phyloP scores from a whole-genome alignment of 352 stramenopile genomes.

The Phytophthora podocarpi region DNA sequence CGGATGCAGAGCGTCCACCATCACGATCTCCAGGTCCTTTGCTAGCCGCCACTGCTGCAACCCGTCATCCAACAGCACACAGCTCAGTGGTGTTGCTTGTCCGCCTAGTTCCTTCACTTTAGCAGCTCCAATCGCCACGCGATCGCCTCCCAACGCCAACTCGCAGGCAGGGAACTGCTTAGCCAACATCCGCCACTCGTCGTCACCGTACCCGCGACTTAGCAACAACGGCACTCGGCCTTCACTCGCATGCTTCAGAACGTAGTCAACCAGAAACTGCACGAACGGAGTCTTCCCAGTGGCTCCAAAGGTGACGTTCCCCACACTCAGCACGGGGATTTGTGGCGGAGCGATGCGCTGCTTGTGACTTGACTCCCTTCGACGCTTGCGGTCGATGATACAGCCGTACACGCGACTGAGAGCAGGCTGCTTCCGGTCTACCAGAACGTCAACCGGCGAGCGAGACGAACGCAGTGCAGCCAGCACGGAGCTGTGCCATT shows the following conservation, averaged over 20 bases:
- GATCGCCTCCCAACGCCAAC: conserved; percentile 41
- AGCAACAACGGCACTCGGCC: conserved; percentile 51
- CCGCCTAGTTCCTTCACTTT: conserved; percentile 34
- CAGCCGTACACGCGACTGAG: conserved; percentile 50
- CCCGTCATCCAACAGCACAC: conserved; percentile 67
- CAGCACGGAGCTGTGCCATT: conserved; percentile 38
- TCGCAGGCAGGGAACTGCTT: conserved; percentile 47
- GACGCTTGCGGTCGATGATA: conserved; percentile 40
- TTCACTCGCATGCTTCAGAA: conserved; percentile 1
- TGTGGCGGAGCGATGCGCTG: conserved; percentile 32
- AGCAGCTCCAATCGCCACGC: conserved; percentile 36
- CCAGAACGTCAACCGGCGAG: neutral
- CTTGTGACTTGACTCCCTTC: conserved; percentile 19
- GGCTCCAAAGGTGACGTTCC: conserved; percentile 76
- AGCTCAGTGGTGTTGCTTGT: conserved; percentile 29
- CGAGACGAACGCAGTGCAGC: conserved; percentile 34
- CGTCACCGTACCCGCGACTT: conserved; percentile 65
- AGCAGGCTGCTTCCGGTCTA: conserved; percentile 25
- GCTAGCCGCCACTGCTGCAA: conserved; percentile 71
- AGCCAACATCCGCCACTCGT: conserved; percentile 70
- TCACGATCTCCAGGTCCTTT: conserved; percentile 74
- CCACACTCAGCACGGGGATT: conserved; percentile 66
- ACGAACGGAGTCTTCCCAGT: conserved; percentile 78
- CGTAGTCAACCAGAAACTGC: conserved; percentile 41
- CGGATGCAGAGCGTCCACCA: conserved; percentile 69